These are phyloP conservation scores for Coemansia sp. DNA, from an alignment of 192 early-diverging fungal genomes.

Conservation along the genomic window DNA sequence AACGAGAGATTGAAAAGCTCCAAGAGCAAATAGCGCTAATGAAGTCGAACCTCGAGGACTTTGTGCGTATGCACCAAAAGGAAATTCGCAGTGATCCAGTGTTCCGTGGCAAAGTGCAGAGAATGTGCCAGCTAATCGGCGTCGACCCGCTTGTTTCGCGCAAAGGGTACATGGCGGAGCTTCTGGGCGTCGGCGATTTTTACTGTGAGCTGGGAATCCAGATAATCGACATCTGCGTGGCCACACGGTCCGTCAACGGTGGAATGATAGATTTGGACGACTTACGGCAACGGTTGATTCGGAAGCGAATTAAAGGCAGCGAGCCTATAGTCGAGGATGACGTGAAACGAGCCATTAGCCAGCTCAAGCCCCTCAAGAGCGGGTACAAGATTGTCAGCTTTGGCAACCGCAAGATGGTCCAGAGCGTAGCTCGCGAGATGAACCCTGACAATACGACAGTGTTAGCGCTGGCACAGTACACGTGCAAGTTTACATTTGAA, in stretches of 20 bases:
- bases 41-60: slow-evolving; percentile 81
- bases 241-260: slow-evolving; percentile 82
- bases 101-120: slow-evolving; percentile 88
- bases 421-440: slow-evolving; percentile 87
- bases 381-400: slow-evolving; percentile 86
- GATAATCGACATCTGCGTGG: slow-evolving; percentile 87
- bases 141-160: slow-evolving; percentile 96
- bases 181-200: slow-evolving; percentile 95
- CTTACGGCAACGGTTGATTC: slow-evolving; percentile 69
- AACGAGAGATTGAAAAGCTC: slow-evolving; percentile 63
- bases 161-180: slow-evolving; percentile 94
- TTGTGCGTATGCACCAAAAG: slow-evolving; percentile 81
- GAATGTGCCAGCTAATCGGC: slow-evolving; percentile 91
- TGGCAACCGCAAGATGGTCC: slow-evolving; percentile 81
- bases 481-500: slow-evolving; percentile 35
- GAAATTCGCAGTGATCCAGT: slow-evolving; percentile 86
- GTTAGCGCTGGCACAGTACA: slow-evolving; percentile 69
- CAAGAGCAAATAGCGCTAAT: slow-evolving; percentile 71
- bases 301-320: slow-evolving; percentile 58
- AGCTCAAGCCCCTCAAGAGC: slow-evolving; percentile 81
- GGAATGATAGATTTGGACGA: slow-evolving; percentile 89
- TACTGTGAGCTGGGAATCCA: slow-evolving; percentile 97
- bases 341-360: slow-evolving; percentile 82
- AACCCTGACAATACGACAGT: slow-evolving; percentile 78
- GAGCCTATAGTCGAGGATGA: slow-evolving; percentile 72